A percentile compares a stretch with the other conserved stretches of the same genome.
phyloP scores from a whole-genome alignment of 2,329 filamentous ascomycete species.

The Trichoderma atrobrunneum region DNA sequence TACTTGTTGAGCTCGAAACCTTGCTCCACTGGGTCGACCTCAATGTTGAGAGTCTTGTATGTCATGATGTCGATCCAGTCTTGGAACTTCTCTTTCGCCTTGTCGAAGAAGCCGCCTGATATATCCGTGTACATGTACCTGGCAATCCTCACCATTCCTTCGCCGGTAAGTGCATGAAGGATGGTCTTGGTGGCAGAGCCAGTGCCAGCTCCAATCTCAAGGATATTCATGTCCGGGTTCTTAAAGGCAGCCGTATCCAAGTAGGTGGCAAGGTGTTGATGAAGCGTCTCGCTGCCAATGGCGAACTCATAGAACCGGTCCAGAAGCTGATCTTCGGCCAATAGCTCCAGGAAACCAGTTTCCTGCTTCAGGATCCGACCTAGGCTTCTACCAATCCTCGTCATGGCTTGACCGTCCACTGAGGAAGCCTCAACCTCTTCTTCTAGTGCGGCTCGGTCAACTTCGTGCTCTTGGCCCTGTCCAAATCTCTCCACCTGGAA shows the following conservation, averaged over 20 bases:
- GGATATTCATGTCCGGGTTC: background rate
- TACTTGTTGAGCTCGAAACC: background rate
- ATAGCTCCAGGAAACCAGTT: background rate
- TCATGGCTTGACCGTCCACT: background rate
- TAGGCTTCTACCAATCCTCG: background rate
- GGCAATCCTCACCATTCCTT: background rate
- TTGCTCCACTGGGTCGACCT: background rate
- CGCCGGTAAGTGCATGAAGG: background rate
- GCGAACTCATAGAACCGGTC: background rate
- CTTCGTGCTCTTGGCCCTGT: background rate
- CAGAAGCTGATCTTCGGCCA: background rate
- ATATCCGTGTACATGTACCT: background rate
- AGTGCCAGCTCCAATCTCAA: background rate
- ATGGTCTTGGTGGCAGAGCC: background rate
- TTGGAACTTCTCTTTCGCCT: background rate
- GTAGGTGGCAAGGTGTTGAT: background rate
- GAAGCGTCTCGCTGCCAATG: background rate
- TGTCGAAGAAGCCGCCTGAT: background rate
- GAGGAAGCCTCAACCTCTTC: background rate
- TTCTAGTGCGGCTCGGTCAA: background rate
- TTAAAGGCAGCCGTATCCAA: background rate
- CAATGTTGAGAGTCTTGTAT: background rate
- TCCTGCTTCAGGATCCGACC: background rate
- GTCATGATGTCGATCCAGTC: background rate
- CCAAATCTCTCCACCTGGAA: background rate